Conservation (phyloP, 2,329 filamentous ascomycete genomes). For the Fusarium torulosum region DNA sequence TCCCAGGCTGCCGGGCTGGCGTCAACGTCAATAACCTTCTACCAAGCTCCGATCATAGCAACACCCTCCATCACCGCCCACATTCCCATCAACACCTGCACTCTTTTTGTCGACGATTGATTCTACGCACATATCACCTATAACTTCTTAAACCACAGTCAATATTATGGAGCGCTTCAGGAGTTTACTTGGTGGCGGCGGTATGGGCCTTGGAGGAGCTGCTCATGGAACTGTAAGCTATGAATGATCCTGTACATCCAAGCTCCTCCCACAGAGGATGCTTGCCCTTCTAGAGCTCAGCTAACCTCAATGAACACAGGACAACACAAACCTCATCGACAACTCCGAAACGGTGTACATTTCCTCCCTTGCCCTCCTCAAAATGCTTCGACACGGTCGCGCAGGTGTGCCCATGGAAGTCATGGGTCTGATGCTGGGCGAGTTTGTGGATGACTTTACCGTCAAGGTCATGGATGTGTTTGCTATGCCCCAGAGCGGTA, state of each 20-base stretch:
- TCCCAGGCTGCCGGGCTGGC: constrained; percentile 53
- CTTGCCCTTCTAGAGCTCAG: not conserved
- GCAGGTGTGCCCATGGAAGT: constrained; percentile 99
- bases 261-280: constrained; percentile 18
- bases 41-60: constrained; percentile 44
- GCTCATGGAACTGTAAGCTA: constrained; percentile 57
- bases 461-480: constrained; percentile 99
- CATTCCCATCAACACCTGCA: constrained; percentile 23
- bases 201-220: constrained; percentile 72
- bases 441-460: constrained; percentile 99
- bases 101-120: constrained; percentile 3
- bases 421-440: constrained; percentile 98
- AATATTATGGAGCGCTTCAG: constrained; percentile 88
- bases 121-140: not conserved
- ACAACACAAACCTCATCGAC: constrained; percentile 92
- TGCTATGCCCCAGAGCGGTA: constrained; percentile 99
- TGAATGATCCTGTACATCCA: constrained; percentile 13
- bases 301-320: constrained; percentile 64
- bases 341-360: constrained; percentile 99
- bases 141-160: constrained; percentile 22
- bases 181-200: constrained; percentile 84
- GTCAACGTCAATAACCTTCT: constrained; percentile 51
- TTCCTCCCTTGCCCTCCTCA: constrained; percentile 94
- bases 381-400: constrained; percentile 98
- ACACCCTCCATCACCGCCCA: constrained; percentile 35